phyloP scores from a whole-genome alignment of 208 protist species.

The Trichomonas gallinae region DNA sequence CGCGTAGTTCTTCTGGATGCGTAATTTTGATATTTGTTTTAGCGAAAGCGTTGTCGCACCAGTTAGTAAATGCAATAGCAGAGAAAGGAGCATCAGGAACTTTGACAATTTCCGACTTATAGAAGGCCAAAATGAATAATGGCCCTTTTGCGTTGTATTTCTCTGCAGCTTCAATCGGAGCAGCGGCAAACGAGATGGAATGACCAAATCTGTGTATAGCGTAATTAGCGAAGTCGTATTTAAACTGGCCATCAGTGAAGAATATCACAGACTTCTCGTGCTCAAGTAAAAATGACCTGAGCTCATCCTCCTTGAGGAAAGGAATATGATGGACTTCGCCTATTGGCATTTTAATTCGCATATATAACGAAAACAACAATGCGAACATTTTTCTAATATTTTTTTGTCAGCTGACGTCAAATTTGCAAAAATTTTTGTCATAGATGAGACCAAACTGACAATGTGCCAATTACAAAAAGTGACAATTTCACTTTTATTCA shows the following conservation, averaged over 20 bases:
- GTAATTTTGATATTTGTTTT: neutral
- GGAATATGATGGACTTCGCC: neutral
- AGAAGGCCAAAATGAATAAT: neutral
- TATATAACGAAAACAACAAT: neutral
- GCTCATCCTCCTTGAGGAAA: neutral
- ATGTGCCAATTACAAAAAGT: no score
- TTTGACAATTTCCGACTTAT: neutral
- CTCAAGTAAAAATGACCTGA: neutral
- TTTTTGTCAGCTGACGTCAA: neutral
- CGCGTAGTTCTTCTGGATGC: neutral
- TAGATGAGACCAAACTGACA: no score
- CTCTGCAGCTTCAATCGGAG: neutral
- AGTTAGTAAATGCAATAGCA: neutral
- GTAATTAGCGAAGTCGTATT: neutral
- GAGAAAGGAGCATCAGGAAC: neutral
- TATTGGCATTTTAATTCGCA: neutral
- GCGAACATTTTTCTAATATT: neutral
- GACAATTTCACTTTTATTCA: no score
- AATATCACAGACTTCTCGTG: neutral
- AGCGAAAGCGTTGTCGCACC: neutral
- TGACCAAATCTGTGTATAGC: neutral
- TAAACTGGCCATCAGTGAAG: neutral
- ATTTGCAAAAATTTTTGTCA: no score
- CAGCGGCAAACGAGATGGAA: neutral
- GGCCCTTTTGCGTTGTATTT: neutral